Base-by-base conservation (phyloP, 331 rosid genomes). In the Rosa hybrid region DNA sequence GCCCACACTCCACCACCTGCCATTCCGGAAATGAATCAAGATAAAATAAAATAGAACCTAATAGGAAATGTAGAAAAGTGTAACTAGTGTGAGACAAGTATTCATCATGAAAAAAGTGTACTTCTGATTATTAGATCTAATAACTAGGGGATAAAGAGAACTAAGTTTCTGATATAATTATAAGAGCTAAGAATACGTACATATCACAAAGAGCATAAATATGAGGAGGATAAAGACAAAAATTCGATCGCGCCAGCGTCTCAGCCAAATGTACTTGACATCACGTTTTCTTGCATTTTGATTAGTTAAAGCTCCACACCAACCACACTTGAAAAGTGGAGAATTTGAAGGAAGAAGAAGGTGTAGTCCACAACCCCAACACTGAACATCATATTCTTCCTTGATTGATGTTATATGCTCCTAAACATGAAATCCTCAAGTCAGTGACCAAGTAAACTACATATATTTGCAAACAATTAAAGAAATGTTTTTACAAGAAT, bases 1-100 rank as follows among this genome's bases (percentile, higher is more conserved):
- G 98, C 91, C 98, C 98, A 96, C 68, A 91, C 87, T 53, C 99
- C 99, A 76, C 97, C 99, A 87, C 94, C 99, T 96, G 97, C 90
- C 86, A 20, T 78, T 68, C n/a, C 50, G 12, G 25, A 83, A 81
- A 72, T 44, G 54, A 41, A 84, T 50, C 51, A 50, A 51, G 54
- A 23, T 65, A 68, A 64, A 62, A 75, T 49, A 62, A 34, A 20
- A 4, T 38, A 18, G 50, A 51, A 50, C 18, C 30, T 25, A 34
- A 72, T 17, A 23, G 13, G n/a, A 49, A n/a, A 77, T 72, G 56
- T 46, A 34, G 34, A 30, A 59, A 30, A 0, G 23, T 16, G 51
- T 81, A 68, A 56, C 30, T 45, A 45, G 65, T 45, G 48, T 10
- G 4, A 76, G 23, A 75, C 84, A n/a, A 65, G 54, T 34, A 65